A percentile compares a stretch with the other conserved stretches of the same genome.
Evolutionary conservation across 2,329 filamentous ascomycete species (phyloP).

Genomic region (Arthrobotrys entomopaga): DNA sequence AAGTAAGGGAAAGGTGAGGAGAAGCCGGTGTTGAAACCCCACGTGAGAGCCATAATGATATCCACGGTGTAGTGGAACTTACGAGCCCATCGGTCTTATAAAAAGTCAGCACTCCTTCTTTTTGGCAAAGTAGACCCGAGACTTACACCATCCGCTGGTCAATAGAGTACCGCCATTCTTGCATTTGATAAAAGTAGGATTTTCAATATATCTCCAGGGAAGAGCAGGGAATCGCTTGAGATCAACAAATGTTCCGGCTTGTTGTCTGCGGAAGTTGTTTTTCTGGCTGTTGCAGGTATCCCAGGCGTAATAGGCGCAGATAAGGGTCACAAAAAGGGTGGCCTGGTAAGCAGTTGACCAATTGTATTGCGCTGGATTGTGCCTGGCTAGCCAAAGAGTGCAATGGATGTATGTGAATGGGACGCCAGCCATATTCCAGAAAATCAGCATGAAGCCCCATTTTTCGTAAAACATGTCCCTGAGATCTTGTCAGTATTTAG

Average conservation of each 20-base stretch:
- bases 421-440: conserved; percentile 94
- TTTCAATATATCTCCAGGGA: conserved; percentile 84
- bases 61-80: conserved; percentile 87
- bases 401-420: conserved; percentile 93
- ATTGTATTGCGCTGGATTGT: conserved; percentile 78
- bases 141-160: conserved; percentile 83
- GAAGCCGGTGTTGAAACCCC: conserved; percentile 85
- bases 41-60: conserved; percentile 78
- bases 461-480: conserved; percentile 98
- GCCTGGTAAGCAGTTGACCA: conserved; percentile 73
- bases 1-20: conserved; percentile 87
- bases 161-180: conserved; percentile 79
- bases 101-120: conserved; percentile 54
- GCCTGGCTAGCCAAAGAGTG: conserved; percentile 87
- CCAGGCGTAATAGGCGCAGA: conserved; percentile 90
- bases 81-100: conserved; percentile 74
- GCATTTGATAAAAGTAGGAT: conserved; percentile 80
- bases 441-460: conserved; percentile 97
- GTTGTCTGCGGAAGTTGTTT: conserved; percentile 85
- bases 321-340: conserved; percentile 75
- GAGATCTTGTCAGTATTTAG: conserved; percentile 3
- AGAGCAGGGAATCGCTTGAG: conserved; percentile 88
- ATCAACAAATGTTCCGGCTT: conserved; percentile 75
- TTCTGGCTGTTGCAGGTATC: conserved; percentile 93
- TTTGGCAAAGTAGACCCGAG: background rate